Percentiles rank a stretch among this genome's conserved stretches.
These are phyloP conservation scores for Trichoderma parareesei DNA, from an alignment of 495 filamentous ascomycete species.

Conservation along the genomic window DNA sequence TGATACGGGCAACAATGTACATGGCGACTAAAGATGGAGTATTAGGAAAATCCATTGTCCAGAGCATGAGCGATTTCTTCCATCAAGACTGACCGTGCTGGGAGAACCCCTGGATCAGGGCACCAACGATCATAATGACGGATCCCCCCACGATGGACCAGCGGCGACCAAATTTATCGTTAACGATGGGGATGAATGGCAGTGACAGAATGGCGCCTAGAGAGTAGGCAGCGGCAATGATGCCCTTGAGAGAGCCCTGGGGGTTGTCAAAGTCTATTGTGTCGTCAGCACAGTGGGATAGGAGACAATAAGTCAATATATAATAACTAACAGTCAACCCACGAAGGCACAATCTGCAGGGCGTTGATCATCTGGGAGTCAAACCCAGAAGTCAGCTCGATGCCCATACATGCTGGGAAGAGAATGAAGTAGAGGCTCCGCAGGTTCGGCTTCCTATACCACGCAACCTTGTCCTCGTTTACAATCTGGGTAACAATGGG, in stretches of 20 bases:
- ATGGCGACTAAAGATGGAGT: constrained; percentile 32
- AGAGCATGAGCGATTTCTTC: not conserved
- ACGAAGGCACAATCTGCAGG: constrained; percentile 51
- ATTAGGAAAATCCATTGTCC: not conserved
- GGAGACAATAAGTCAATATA: not conserved
- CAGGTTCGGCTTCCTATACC: constrained; percentile 59
- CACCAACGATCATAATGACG: constrained; percentile 49
- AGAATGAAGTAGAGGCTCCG: constrained; percentile 54
- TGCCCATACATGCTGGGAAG: constrained; percentile 57
- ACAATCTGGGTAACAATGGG: constrained; percentile 37
- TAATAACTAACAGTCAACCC: constrained; percentile 39
- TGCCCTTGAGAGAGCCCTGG: constrained; percentile 33
- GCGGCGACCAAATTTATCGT: constrained; percentile 51
- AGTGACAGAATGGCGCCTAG: constrained; percentile 50
- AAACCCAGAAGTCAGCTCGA: constrained; percentile 66
- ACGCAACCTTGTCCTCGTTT: constrained; percentile 41
- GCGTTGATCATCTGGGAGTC: constrained; percentile 66
- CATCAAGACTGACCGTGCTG: constrained; percentile 26
- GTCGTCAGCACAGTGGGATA: constrained; percentile 4
- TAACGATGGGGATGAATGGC: constrained; percentile 48
- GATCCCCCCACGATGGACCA: constrained; percentile 53
- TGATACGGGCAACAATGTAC: constrained; percentile 57
- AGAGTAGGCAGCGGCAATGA: constrained; percentile 41
- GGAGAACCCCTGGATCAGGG: constrained; percentile 40
- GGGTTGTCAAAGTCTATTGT: constrained; percentile 30